phyloP scores from a whole-genome alignment of 108 stramenopile genomes.

The Pelagomonas calceolata region DNA sequence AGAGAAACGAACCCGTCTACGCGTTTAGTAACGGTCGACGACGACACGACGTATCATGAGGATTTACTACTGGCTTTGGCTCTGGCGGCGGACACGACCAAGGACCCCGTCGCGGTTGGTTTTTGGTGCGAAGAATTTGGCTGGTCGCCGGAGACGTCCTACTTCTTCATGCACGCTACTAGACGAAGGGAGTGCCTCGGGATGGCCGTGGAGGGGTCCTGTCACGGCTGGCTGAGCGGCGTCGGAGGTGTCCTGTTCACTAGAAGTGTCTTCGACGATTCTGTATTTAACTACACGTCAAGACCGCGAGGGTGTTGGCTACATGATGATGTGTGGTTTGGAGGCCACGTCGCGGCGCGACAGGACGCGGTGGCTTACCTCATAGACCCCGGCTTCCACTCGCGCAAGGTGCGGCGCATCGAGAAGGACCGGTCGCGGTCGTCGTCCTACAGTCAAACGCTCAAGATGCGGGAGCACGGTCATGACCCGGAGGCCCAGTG shows the following conservation, averaged over 20 bases:
- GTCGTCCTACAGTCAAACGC: background rate
- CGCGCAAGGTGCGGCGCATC: background rate
- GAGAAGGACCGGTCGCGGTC: background rate
- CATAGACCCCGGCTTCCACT: background rate
- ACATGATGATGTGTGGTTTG: background rate
- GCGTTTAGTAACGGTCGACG: conserved; percentile 9
- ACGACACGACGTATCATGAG: conserved; percentile 6
- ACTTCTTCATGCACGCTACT: background rate
- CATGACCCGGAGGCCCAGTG: background rate
- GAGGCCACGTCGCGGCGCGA: background rate
- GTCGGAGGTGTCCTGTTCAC: background rate
- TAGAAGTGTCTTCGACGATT: background rate
- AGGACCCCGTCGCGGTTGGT: background rate
- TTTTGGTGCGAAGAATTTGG: background rate
- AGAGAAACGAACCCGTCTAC: conserved; percentile 4
- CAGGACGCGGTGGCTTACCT: background rate
- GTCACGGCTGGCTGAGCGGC: background rate
- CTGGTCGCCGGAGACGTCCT: background rate
- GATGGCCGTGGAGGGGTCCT: background rate
- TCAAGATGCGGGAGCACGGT: background rate
- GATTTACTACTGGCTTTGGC: background rate
- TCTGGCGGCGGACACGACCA: background rate
- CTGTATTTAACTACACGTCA: background rate
- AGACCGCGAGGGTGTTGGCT: background rate
- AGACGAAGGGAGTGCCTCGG: no score